A percentile compares a stretch with the other conserved stretches of the same genome.
phyloP scores from a whole-genome alignment of 805 yeast genomes.

The Danielozyma ontarioensis region DNA sequence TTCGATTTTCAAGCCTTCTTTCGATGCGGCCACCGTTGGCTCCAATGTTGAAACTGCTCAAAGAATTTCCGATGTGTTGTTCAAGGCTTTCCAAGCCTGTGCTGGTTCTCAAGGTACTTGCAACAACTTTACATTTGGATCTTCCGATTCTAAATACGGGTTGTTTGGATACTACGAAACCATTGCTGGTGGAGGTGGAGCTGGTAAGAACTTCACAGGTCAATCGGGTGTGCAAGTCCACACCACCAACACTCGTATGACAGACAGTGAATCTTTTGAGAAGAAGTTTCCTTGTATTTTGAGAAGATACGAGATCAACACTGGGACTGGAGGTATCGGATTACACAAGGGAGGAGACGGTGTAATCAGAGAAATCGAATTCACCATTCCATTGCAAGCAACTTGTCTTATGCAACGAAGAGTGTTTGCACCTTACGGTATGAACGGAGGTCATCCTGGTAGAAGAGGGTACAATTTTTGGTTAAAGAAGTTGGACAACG shows the following conservation, averaged over 20 bases:
- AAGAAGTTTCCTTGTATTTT: constrained; percentile 80
- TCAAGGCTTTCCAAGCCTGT: constrained; percentile 81
- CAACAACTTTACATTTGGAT: constrained; percentile 90
- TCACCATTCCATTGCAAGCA: constrained; percentile 47
- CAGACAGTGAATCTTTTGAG: constrained; percentile 87
- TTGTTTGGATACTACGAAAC: constrained; percentile 93
- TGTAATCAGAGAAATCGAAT: constrained; percentile 78
- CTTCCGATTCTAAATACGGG: constrained; percentile 49
- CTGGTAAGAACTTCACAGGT: constrained; percentile 82
- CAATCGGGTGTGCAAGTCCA: constrained; percentile 88
- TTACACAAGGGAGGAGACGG: constrained; percentile 77
- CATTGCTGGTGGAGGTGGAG: constrained; percentile 94
- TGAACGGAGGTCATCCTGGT: constrained; percentile 78
- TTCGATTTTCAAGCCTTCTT: constrained; percentile 59
- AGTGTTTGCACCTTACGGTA: constrained; percentile 78
- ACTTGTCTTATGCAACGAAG: constrained; percentile 86
- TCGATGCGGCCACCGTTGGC: constrained; percentile 83
- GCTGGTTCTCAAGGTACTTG: constrained; percentile 97
- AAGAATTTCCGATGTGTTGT: constrained; percentile 81
- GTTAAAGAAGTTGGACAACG: constrained; percentile 15
- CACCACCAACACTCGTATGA: constrained; percentile 90
- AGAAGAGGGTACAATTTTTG: constrained; percentile 51
- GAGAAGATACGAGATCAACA: constrained; percentile 64
- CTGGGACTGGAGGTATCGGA: constrained; percentile 82
- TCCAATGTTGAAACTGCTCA: constrained; percentile 96